Evolutionary conservation across 352 stramenopile species (phyloP), one percentile per base, ranked within the genome.

Genomic region (Pythium pyrilobum): DNA sequence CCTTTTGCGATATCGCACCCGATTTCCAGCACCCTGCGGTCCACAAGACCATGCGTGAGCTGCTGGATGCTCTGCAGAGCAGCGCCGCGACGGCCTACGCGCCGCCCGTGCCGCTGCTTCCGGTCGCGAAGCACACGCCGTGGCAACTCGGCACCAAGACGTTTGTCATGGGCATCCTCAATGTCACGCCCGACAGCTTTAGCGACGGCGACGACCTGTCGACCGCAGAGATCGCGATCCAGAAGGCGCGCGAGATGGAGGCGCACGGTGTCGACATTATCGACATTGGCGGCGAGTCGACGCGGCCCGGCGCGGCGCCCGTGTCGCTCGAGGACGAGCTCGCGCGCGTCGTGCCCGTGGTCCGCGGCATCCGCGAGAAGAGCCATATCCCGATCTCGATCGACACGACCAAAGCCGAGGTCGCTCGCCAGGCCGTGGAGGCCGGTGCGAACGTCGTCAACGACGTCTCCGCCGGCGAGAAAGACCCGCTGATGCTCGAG

Each of bases 171-270:
- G 97, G 97, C 27, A 98, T 99, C 64, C 56, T 99, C 6, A 99
- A 99, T 73, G 84, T 98, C n/a, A 99, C 97, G 16, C 96, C 97
- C 10, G 96, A 99, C 69, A 98, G 89, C 65, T 99, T 99, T 60
- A 98, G 92, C 71, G 80, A 86, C 33, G 62, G 69, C 3, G 68
- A 64, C 3, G 69, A 86, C 16, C 39, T 85, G 10, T 39, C 56
- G 16, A 81, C 65, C 2, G 60, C 62, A 6, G 67, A 87, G 21
- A 36, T 54, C 15, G 90, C 96, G 4, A 76, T 98, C 9, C 45
- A 81, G 10, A 84, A 85, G 20, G 94, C 94, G 1, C 56, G 96
- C 11, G 64, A 92, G 47, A 96, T 99, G 86, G 79, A 87, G 37
- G 54, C 66, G 8, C 61, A 95, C 41, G 96, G 97, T 7, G 96